Conservation (phyloP, 2,329 filamentous ascomycete species). For the Arachnomyces sp. region DNA sequence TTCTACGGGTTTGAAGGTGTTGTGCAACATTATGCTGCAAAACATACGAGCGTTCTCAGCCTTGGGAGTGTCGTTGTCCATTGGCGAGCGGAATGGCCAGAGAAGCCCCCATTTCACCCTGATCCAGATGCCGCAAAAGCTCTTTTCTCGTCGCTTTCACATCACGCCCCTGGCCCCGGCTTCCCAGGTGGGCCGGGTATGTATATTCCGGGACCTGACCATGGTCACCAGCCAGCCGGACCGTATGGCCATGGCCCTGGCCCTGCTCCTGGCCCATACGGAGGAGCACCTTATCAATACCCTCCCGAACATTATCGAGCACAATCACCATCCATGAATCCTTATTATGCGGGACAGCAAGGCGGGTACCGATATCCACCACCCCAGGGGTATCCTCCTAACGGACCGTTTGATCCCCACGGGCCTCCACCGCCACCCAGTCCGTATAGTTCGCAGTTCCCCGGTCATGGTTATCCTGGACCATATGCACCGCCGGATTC, state of each 20-base stretch:
- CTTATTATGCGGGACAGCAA: slow-evolving; percentile 16
- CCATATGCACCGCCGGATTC: slow-evolving; percentile 15
- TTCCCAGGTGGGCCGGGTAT: slow-evolving; percentile 9
- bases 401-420: slow-evolving; percentile 14
- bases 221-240: slow-evolving; percentile 16
- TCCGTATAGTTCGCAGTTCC: slow-evolving; percentile 17
- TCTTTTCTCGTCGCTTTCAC: slow-evolving; percentile 19
- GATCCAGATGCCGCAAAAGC: slow-evolving; percentile 45
- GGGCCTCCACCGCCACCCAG: slow-evolving; percentile 13
- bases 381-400: slow-evolving; percentile 14
- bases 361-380: slow-evolving; percentile 16
- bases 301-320: too few relatives aligned
- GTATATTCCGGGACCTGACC: slow-evolving; percentile 11
- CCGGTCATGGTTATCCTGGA: slow-evolving; percentile 15
- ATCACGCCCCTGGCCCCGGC: slow-evolving; percentile 6
- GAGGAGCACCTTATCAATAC: too few relatives aligned
- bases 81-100: slow-evolving; percentile 77
- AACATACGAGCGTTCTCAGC: slow-evolving; percentile 66
- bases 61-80: slow-evolving; percentile 64
- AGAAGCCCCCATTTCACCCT: slow-evolving; percentile 62
- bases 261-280: too few relatives aligned
- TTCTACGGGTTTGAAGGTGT: slow-evolving; percentile 70
- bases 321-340: slow-evolving; percentile 11
- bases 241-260: slow-evolving; percentile 20
- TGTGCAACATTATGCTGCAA: slow-evolving; percentile 75